Conservation (phyloP, 2,329 filamentous ascomycete genomes). For the Colletotrichum trifolii region DNA sequence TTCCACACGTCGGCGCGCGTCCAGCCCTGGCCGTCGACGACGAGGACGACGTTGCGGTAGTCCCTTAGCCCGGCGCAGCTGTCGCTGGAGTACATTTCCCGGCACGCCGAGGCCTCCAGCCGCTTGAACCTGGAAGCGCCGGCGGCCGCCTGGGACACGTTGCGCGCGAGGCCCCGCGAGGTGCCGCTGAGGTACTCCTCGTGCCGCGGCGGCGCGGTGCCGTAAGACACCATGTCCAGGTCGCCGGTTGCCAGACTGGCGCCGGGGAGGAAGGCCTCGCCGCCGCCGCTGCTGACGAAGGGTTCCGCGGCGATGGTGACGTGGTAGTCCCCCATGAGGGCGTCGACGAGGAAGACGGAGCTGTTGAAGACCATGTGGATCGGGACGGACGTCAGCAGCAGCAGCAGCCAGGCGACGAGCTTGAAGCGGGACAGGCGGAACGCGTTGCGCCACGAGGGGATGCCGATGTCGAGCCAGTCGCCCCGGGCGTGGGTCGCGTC, state of each 20-base stretch:
- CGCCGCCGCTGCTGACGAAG: slow-evolving; percentile 5
- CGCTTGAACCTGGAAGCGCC: not conserved
- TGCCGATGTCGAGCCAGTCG: slow-evolving; percentile 57
- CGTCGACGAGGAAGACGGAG: slow-evolving; percentile 33
- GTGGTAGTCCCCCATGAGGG: slow-evolving; percentile 22
- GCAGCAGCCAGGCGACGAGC: slow-evolving; percentile 37
- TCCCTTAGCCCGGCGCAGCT: not conserved
- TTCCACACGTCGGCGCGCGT: slow-evolving; percentile 12
- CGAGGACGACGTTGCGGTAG: slow-evolving; percentile 8
- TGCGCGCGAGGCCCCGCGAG: not conserved
- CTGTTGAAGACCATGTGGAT: slow-evolving; percentile 43
- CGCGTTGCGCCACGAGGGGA: slow-evolving; percentile 52
- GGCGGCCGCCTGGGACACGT: not conserved
- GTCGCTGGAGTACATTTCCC: not conserved
- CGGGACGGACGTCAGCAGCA: slow-evolving; percentile 41
- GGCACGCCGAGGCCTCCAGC: not conserved
- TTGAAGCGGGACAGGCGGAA: slow-evolving; percentile 38
- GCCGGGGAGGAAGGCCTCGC: slow-evolving; percentile 13
- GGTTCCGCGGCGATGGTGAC: slow-evolving; percentile 35
- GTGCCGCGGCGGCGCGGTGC: too few relatives aligned
- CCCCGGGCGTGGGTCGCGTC: slow-evolving; percentile 56
- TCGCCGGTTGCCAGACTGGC: not conserved
- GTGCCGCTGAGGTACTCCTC: too few relatives aligned
- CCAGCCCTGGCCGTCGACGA: slow-evolving; percentile 12
- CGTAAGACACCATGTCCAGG: not conserved